Conservation (phyloP, 2,329 filamentous ascomycete species). For the Pestalotiopsis sp. region DNA sequence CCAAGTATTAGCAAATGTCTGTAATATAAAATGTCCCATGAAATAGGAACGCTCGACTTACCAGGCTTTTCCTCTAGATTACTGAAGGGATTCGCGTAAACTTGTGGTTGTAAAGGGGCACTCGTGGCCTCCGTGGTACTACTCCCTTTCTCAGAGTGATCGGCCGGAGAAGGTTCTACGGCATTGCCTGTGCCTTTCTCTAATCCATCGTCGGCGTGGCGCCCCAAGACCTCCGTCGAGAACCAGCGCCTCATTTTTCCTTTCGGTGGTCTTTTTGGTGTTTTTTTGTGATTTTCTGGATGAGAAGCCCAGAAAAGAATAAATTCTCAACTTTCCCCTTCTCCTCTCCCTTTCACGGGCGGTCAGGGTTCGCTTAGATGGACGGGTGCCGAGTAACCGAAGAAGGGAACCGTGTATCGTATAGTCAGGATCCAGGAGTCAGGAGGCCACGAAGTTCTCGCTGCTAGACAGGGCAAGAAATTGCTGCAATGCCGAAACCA, state of each 20-base stretch:
- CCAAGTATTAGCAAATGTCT: not conserved
- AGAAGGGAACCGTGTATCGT: not conserved
- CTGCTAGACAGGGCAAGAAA: not conserved
- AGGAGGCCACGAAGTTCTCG: not conserved
- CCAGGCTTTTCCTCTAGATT: not conserved
- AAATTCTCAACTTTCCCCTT: not conserved
- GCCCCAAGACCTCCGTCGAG: not conserved
- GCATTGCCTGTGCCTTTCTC: not conserved
- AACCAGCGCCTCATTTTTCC: constrained; percentile 3
- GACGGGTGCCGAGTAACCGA: not conserved
- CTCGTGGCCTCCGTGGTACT: not conserved
- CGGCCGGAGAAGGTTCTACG: not conserved
- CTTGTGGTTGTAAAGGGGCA: not conserved
- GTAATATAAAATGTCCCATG: not conserved
- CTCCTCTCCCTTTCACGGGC: not conserved
- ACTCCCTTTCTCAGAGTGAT: not conserved
- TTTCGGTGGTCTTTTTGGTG: not conserved
- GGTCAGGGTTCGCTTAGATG: not conserved
- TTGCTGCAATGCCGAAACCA: no score
- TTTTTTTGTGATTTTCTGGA: not conserved
- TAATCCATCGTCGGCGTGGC: not conserved
- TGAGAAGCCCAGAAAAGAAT: not conserved
- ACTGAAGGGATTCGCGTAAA: not conserved
- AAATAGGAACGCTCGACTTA: not conserved
- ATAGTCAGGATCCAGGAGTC: not conserved